Conservation (phyloP, 352 stramenopile species). For the Phytophthora litchii region DNA sequence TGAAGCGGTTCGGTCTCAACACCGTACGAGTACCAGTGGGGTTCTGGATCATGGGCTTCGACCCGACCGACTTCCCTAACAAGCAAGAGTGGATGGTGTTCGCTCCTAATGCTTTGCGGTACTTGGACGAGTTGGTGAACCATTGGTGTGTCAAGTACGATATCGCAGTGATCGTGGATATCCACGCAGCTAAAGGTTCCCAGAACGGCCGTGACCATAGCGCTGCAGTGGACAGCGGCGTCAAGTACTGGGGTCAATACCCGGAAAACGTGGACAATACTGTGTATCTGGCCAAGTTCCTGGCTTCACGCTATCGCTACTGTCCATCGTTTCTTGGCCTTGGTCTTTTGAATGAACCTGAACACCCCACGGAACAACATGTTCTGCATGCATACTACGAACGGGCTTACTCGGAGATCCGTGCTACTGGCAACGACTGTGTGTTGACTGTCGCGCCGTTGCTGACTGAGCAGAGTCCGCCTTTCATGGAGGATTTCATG, state of each 20-base stretch:
- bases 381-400: conserved; percentile 82
- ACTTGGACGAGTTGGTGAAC: conserved; percentile 59
- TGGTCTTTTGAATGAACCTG: conserved; percentile 77
- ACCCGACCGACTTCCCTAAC: conserved; percentile 58
- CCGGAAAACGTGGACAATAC: conserved; percentile 75
- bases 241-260: conserved; percentile 62
- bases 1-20: conserved; percentile 76
- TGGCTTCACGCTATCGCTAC: conserved; percentile 71
- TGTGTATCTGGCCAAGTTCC: conserved; percentile 53
- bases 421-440: conserved; percentile 69
- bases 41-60: conserved; percentile 82
- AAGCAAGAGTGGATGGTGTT: conserved; percentile 57
- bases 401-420: conserved; percentile 70
- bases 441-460: conserved; percentile 69
- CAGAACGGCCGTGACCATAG: conserved; percentile 85
- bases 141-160: conserved; percentile 53
- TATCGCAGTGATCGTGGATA: conserved; percentile 75
- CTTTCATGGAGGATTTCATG: conserved; percentile 70
- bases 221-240: conserved; percentile 49
- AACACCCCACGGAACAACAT: conserved; percentile 49
- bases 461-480: conserved; percentile 59
- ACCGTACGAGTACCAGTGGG: conserved; percentile 82
- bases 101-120: conserved; percentile 43
- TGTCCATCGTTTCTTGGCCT: conserved; percentile 79
- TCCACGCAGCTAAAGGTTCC: conserved; percentile 83